Base-by-base conservation (phyloP, 2,329 filamentous ascomycete genomes). In the Daldinia sp. region DNA sequence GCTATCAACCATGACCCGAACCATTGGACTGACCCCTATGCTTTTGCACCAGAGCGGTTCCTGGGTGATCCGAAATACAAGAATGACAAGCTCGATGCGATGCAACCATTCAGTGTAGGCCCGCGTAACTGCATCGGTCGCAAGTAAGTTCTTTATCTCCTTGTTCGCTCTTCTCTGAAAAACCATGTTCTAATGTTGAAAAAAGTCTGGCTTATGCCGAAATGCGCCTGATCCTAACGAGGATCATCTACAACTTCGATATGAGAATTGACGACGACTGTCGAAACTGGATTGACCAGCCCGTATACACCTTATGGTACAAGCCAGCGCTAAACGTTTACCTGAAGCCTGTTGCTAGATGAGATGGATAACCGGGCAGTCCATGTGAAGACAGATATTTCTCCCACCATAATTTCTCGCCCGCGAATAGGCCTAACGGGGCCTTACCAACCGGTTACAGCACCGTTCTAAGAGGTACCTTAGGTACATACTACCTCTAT, bases 41-140 rank as follows among this genome's bases (percentile, higher is more conserved):
- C 72, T 0, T 88, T 82, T 71, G 78, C 77, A 4, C 86, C 86
- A 0, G 84, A 88, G 72, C 79, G 86, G 0, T 87, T 83, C 79
- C 72, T 83, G 0, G 78, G 76, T 13, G 79, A 82, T 9, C 68
- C 74, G 4, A 75, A 75, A 2, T 87, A 82, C 70, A 72, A 70
- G 0, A 60, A 69, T n/a, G 85, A 88, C 68, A 80, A 78, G 37
- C 77, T 78, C 48, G 80, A 81, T 0, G 81, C 79, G 1, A 78
- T 84, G 55, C 82, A 86, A 74, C 82, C 85, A 0, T 86, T 87
- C 64, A 81, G 81, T 1, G 58, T 83, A 2, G 84, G 85, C 0
- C 81, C 85, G 5, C 76, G 85, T 1, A 84, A 85, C 51, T 87
- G 85, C 65, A 78, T 87, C 26, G 85, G 85, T 1, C 79, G 79